Evolutionary conservation across 441 rosid genomes (phyloP).

Genomic region (Populus trichocarpa): DNA sequence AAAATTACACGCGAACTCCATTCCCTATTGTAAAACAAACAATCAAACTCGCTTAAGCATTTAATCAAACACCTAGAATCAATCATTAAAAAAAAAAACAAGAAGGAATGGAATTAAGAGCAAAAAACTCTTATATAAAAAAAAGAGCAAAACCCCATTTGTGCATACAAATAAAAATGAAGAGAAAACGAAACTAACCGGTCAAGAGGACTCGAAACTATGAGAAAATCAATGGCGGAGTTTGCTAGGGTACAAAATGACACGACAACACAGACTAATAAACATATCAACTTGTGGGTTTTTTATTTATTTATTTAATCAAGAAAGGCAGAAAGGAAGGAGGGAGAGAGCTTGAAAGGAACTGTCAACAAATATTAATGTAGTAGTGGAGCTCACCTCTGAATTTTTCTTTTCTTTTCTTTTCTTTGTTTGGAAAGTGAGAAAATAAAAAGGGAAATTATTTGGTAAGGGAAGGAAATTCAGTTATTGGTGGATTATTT

Average conservation of each 20-base stretch:
- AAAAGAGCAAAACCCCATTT: neutral
- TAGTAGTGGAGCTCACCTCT: neutral
- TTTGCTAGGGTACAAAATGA: constrained; percentile 23
- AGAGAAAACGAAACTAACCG: constrained; percentile 30
- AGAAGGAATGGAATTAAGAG: neutral
- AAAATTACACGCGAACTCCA: constrained; percentile 57
- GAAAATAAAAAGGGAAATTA: constrained; percentile 4
- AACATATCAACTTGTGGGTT: neutral
- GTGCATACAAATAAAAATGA: neutral
- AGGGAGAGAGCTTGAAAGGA: neutral
- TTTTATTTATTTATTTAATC: neutral
- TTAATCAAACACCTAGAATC: constrained; percentile 45
- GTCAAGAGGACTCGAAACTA: constrained; percentile 15
- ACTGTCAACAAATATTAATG: too few species aligned
- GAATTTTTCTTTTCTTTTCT: neutral
- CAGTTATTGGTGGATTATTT: neutral
- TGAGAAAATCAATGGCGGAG: constrained; percentile 29
- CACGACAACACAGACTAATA: neutral
- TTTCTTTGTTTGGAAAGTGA: constrained; percentile 8
- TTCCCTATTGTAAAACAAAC: constrained; percentile 23
- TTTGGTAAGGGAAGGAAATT: neutral
- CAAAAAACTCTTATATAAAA: neutral
- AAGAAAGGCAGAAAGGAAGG: neutral
- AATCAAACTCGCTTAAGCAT: constrained; percentile 31
- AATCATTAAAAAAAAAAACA: constrained; percentile 1